Evolutionary conservation across 305 asterid species (phyloP), one percentile per base, ranked within the genome.

Genomic region (Fraxinus albicans): DNA sequence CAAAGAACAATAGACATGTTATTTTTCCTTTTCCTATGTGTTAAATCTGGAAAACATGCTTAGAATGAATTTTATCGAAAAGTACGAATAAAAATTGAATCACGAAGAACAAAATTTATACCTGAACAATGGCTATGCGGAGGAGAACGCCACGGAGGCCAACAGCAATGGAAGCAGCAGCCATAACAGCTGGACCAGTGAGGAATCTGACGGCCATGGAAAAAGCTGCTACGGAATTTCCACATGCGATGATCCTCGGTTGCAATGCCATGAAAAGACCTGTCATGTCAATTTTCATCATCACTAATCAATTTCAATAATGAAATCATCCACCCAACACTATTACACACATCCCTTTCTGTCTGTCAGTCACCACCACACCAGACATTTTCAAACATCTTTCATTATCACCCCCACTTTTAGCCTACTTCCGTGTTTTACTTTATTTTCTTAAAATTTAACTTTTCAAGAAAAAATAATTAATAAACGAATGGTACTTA

Each of bases 181-280:
- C 97, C 95, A 92, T 92, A 84, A 92, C 95, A 81, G 97, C 97
- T 75, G 97, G 97, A 50, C 95, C 95, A 4, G 93, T 91, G 23
- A 92, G 91, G 90, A 92, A 92, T 90, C 96, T 92, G 78, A 92
- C 94, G 63, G 94, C 92, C 96, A 92, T 92, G 0, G 96, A 80
- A 84, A 92, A 91, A 60, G 92, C 82, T 83, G 96, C 96, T 81
- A 91, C 92, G 0, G 89, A 78, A 42, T 92, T 92, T 77, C 96
- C 96, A 89, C 96, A 91, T 88, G 96, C 96, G 78, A 92, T 92
- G 17, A 92, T 90, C 91, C 89, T 86, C 33, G 95, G 97, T 83
- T 92, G 97, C 83, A 92, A 88, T 15, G 95, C 97, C 97, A 92
- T 91, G 87, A 92, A 92, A 83, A 92, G 84, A 36, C 95, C 97